Percentiles rank a stretch among this genome's conserved stretches.
Evolutionary conservation across 225 moss, liverwort and hornwort genomes (phyloP).

Genomic region (Polytrichum commune): DNA sequence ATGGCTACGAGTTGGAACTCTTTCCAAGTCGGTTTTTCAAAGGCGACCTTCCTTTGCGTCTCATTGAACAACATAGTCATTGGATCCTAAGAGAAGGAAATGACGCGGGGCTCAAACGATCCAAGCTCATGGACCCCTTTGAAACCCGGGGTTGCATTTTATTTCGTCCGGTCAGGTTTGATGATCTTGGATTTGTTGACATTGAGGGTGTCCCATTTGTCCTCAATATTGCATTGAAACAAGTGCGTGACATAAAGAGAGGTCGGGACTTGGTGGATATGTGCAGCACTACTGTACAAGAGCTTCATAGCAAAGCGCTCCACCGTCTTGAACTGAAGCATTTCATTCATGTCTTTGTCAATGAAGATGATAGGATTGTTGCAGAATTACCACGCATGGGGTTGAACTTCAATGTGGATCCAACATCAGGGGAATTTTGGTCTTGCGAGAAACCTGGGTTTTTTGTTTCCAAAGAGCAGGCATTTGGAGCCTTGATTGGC

Average conservation of each 20-base stretch:
- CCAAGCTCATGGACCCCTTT: not conserved
- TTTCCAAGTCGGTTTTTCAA: conserved; percentile 10
- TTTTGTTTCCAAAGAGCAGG: conserved; percentile 10
- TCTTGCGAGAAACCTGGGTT: conserved; percentile 31
- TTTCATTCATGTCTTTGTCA: conserved; percentile 21
- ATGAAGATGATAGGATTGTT: not conserved
- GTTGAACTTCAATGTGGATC: conserved; percentile 4
- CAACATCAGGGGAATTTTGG: conserved; percentile 8
- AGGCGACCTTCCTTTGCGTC: not conserved
- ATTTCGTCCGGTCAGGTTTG: conserved; percentile 22
- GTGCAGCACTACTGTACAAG: conserved; percentile 21
- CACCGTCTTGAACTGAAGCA: conserved; percentile 12
- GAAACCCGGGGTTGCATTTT: not conserved
- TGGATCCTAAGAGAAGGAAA: conserved; percentile 12
- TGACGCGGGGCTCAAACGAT: not conserved
- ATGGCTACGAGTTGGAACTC: not conserved
- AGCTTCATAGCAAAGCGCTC: conserved; percentile 2
- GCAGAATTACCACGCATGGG: conserved; percentile 26
- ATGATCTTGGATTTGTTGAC: conserved; percentile 5
- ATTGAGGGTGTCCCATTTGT: conserved; percentile 11
- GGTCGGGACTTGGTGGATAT: conserved; percentile 14
- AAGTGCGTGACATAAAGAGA: not conserved
- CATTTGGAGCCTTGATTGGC: conserved; percentile 24
- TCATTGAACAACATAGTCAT: conserved; percentile 3
- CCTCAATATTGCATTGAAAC: not conserved